These are phyloP conservation scores for Zancudomyces culisetae DNA, from an alignment of 371 early-diverging fungal genomes.

Conservation along the genomic window DNA sequence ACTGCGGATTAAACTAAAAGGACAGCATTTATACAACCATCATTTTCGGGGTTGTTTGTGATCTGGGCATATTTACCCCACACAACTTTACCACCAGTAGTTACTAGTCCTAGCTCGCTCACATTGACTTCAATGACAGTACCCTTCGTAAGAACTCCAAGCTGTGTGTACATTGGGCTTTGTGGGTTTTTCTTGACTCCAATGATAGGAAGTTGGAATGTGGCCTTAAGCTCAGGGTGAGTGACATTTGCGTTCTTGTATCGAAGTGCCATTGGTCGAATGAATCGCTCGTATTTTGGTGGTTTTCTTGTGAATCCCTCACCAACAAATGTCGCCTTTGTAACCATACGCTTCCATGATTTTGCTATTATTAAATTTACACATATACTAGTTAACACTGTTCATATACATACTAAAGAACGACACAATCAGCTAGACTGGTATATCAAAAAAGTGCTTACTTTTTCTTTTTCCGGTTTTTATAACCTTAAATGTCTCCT, in stretches of 20 bases:
- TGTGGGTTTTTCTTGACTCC: constrained; percentile 99
- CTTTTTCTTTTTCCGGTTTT: constrained; percentile 87
- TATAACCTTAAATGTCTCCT: constrained; percentile 97
- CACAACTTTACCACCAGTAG: constrained; percentile 96
- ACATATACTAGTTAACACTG: constrained; percentile 2
- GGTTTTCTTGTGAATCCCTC: constrained; percentile 98
- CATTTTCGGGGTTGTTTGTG: constrained; percentile 84
- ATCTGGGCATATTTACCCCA: constrained; percentile 99
- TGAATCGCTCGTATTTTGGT: constrained; percentile 99
- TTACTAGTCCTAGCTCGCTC: constrained; percentile 95
- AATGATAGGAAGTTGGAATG: constrained; percentile 96
- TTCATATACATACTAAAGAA: constrained; percentile 1
- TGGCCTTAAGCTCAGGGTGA: constrained; percentile 97
- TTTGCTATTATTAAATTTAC: constrained; percentile 29
- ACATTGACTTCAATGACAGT: constrained; percentile 98
- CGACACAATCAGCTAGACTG: constrained; percentile 4
- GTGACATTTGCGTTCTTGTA: constrained; percentile 99
- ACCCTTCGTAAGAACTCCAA: constrained; percentile 99
- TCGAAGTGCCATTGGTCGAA: constrained; percentile 97
- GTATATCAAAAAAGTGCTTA: constrained; percentile 1
- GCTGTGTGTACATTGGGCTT: constrained; percentile 90
- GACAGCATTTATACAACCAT: constrained; percentile 92
- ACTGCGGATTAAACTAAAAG: constrained; percentile 50
- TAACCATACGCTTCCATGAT: constrained; percentile 99
- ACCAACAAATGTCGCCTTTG: constrained; percentile 99